Evolutionary conservation across 805 yeast genomes (phyloP), one percentile per base, ranked within the genome.

Genomic region (Candida quercuum): DNA sequence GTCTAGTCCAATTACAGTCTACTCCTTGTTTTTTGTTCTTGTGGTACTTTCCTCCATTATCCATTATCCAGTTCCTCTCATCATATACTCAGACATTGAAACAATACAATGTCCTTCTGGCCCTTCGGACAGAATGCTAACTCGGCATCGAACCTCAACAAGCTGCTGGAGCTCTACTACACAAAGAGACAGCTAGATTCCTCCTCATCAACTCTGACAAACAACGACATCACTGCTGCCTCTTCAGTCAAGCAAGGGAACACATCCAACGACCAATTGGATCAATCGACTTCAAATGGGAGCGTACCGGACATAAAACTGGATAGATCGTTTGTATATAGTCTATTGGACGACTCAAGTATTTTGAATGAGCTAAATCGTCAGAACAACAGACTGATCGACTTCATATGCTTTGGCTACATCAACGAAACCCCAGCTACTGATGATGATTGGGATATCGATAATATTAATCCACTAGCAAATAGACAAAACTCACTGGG

Each of bases 401-500:
- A 78, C 49, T 63, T 77, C 39, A 58, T 78, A 22, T 69, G 78
- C 41, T 59, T 66, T 39, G 72, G 72, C 1, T 67, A 64, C 45
- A 59, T 64, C 19, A 43, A 47, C 19, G 51, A 48, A 3, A 35
- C 4, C 16, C 26, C 31, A 12, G 32, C 24, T 16, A 25, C 19
- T 5, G 38, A 38, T 3, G 34, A 20, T 17, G 23, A 30, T 9
- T 5, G 18, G 13, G 25, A 34, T 19, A 26, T 26, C 17, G 11
- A 4, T 6, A n/a, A 14, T 14, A 13, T 9, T 26, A 25, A 8
- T 25, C 5, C 11, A n/a, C n/a, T n/a, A 26, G 18, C 8, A 6
- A 26, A n/a, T 13, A 9, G 10, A 8, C 6, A 8, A 6, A 26
- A n/a, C 29, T 26, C 29, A n/a, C n/a, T n/a, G n/a, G n/a, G n/a